Conservation (phyloP, 129 eudicot species). For the Silybum marianum region DNA sequence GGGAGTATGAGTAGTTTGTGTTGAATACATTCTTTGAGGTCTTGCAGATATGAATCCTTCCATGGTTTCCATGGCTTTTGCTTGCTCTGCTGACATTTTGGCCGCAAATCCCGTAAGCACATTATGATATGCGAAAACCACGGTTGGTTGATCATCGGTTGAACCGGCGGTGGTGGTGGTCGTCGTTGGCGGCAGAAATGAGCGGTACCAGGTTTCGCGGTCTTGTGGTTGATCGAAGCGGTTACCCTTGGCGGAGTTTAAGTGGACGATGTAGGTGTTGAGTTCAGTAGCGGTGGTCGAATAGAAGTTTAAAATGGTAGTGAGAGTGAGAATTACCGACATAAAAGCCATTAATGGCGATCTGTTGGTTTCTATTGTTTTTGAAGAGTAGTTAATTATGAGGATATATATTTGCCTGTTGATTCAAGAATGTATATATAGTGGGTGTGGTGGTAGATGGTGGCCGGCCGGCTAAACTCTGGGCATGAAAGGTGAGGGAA, state of each 20-base stretch:
- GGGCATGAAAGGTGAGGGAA: no score
- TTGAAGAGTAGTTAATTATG: neutral
- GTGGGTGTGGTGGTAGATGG: neutral
- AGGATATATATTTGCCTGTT: neutral
- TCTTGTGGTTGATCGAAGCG: neutral
- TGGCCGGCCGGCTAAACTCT: conserved; percentile 5
- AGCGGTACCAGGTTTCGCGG: conserved; percentile 37
- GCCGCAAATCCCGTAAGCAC: conserved; percentile 73
- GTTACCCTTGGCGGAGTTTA: conserved; percentile 37
- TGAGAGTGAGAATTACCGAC: conserved; percentile 19
- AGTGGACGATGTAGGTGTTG: conserved; percentile 58
- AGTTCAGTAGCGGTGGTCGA: conserved; percentile 19
- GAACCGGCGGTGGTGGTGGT: neutral
- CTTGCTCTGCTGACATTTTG: conserved; percentile 45
- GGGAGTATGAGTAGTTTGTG: conserved; percentile 59
- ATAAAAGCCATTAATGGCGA: conserved; percentile 23
- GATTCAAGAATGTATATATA: conserved; percentile 18
- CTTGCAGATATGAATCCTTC: conserved; percentile 56
- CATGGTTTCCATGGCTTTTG: conserved; percentile 48
- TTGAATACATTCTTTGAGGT: conserved; percentile 33
- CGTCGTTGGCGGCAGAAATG: conserved; percentile 36
- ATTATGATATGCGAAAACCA: conserved; percentile 48
- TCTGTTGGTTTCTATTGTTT: conserved; percentile 1
- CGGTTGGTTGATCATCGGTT: conserved; percentile 10
- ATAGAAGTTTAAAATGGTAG: conserved; percentile 17